Base-by-base conservation (phyloP, 139 green algal genomes). In the Chlamydomonas urium region DNA sequence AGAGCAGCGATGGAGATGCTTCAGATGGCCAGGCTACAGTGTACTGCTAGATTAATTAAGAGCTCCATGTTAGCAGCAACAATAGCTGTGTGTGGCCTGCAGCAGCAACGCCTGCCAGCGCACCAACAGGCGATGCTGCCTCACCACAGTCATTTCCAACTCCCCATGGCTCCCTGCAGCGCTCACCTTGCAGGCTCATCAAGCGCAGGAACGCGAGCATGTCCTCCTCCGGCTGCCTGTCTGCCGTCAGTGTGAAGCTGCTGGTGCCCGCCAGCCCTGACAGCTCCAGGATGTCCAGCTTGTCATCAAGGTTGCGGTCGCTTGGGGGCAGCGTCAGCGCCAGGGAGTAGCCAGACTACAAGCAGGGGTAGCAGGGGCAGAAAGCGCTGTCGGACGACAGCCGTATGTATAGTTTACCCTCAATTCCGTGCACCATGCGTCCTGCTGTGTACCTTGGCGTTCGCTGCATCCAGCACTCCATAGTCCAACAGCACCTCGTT, bases 131-230 rank as follows among this genome's bases (percentile, higher is more conserved):
- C n/a, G n/a, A n/a, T n/a, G n/a, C n/a, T n/a, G n/a, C n/a, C n/a
- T n/a, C n/a, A n/a, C n/a, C n/a, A n/a, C n/a, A n/a, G n/a, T n/a
- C n/a, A n/a, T n/a, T n/a, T n/a, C n/a, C n/a, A n/a, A n/a, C n/a
- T n/a, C n/a, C n/a, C n/a, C n/a, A n/a, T n/a, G n/a, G n/a, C n/a
- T n/a, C n/a, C n/a, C n/a, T 56, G 21, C 21, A 56, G 17, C 21
- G 17, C 75, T 17, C 77, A 87, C 81, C 81, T 23, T 47, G 47
- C 2, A 86, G 61, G 61, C 95, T 87, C 57, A 92, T 79, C 19
- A 98, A 88, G 21, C 93, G 80, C 56, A 98, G 77, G 75, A 91
- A 93, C 3, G 83, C 82, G 60, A 96, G 65, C 83, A 97, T 81
- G 21, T 91, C 74, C 3, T 70, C 38, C 0, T 77, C 53, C 1